Evolutionary conservation across 805 yeast genomes (phyloP).

Genomic region (Kockiozyma suomiensis): DNA sequence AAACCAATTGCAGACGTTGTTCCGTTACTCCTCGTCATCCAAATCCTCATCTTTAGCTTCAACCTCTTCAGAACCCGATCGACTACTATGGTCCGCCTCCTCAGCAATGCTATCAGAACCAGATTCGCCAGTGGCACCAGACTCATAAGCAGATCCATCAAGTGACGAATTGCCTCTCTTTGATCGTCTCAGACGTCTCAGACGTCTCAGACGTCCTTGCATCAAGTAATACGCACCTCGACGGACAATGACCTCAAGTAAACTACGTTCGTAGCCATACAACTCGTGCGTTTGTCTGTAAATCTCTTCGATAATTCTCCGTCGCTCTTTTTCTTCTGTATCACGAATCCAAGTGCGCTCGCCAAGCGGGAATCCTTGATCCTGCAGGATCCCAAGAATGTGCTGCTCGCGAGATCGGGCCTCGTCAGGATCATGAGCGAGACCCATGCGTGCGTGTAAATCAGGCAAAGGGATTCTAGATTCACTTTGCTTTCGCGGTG

Average conservation of each 20-base stretch:
- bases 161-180: slow-evolving; percentile 12
- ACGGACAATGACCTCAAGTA: slow-evolving; percentile 72
- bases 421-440: slow-evolving; percentile 42
- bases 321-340: slow-evolving; percentile 59
- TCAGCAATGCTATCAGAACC: slow-evolving; percentile 1
- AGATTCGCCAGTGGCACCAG: neutral
- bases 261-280: slow-evolving; percentile 56
- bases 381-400: slow-evolving; percentile 45
- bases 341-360: slow-evolving; percentile 84
- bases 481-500: slow-evolving; percentile 41
- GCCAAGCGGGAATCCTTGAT: slow-evolving; percentile 73
- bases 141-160: neutral
- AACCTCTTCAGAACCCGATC: slow-evolving; percentile 12
- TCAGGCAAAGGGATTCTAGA: slow-evolving; percentile 45
- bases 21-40: neutral
- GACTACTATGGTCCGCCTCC: slow-evolving; percentile 15
- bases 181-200: slow-evolving; percentile 57
- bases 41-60: slow-evolving; percentile 9
- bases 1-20: neutral
- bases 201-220: slow-evolving; percentile 76
- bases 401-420: slow-evolving; percentile 46
- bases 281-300: slow-evolving; percentile 50
- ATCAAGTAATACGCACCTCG: slow-evolving; percentile 78
- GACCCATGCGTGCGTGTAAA: slow-evolving; percentile 46
- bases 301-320: slow-evolving; percentile 52